Base-by-base conservation (phyloP, 2,329 filamentous ascomycete species). In the Atkinsonella texensis region DNA sequence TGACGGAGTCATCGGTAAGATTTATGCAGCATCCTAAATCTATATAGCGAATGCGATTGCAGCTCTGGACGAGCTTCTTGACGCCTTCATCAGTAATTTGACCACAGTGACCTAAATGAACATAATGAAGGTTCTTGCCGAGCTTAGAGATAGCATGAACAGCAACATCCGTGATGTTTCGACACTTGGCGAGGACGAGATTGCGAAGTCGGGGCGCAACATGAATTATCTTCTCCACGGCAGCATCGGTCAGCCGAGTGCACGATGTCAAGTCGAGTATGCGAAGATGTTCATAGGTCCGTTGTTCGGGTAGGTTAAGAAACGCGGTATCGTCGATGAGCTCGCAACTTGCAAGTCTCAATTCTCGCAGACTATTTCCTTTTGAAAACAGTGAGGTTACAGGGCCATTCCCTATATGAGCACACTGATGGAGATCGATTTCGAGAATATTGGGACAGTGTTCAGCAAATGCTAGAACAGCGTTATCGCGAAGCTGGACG, bases 31-130 rank as follows among this genome's bases (percentile, higher is more conserved):
- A 97, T n/a, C 93, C 93, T 43, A 98, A 73, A 64, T 98, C 93
- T 57, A 98, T 98, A 65, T 98, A 98, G 51, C 93, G 81, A 58
- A 98, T 97, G 23, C 93, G 82, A 62, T 91, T 97, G 74, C 93
- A 98, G 50, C 75, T 75, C 58, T 85, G 83, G 40, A 96, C 89
- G 33, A 98, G 75, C 51, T 83, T 83, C 60, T 87, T 86, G 17
- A 98, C 89, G 1, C 89, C 90, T 38, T 83, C 77, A 63, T 98
- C 93, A 0, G 91, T 96, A 62, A 98, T 90, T 46, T 90, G 83
- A 31, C 81, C 81, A 67, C 93, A 98, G 66, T 98, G 93, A 10
- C 93, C 93, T 2, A 98, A 76, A 63, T 98, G 93, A 49, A 98
- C 84, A 65, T 95, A 97, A 67, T 98, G 93, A 51, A 98, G 72